These are phyloP conservation scores for Tilletia indica DNA, from an alignment of 1,284 basidiomycete genomes.

Conservation along the genomic window DNA sequence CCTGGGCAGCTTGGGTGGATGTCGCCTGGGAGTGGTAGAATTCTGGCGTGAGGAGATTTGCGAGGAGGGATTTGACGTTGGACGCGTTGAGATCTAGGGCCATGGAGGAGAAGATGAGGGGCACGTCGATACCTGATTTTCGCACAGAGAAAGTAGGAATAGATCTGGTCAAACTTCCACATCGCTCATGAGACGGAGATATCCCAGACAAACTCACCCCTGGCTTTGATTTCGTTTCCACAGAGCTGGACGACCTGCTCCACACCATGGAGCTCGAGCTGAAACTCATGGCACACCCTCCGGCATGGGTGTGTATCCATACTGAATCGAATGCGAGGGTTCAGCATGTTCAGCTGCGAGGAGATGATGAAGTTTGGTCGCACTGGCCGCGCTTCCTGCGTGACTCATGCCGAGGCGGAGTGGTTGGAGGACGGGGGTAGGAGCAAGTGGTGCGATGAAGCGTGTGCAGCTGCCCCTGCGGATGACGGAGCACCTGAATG, in stretches of 20 bases:
- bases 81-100: slow-evolving; percentile 47
- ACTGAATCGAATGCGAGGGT: slow-evolving; percentile 2
- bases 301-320: slow-evolving; percentile 8
- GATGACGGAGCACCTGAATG: background rate
- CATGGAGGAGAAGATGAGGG: slow-evolving; percentile 53
- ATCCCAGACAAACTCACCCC: background rate
- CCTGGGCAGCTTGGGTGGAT: slow-evolving; percentile 6
- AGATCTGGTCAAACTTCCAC: background rate
- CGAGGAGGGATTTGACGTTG: slow-evolving; percentile 40
- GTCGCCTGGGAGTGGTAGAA: slow-evolving; percentile 22
- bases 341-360: slow-evolving; percentile 10
- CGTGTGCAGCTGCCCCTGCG: background rate
- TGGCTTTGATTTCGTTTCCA: slow-evolving; percentile 9
- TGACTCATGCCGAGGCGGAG: slow-evolving; percentile 12
- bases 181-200: too few relatives aligned
- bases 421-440: background rate
- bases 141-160: background rate
- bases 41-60: slow-evolving; percentile 16
- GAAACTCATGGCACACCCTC: background rate
- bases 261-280: slow-evolving; percentile 7
- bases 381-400: slow-evolving; percentile 2
- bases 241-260: slow-evolving; percentile 3
- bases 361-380: background rate
- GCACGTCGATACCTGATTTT: slow-evolving; percentile 43
- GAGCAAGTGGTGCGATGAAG: background rate